Percentiles rank a stretch among this genome's conserved stretches.
Evolutionary conservation across 257 asterid species (phyloP).

Genomic region (Gentiana macrophylla): DNA sequence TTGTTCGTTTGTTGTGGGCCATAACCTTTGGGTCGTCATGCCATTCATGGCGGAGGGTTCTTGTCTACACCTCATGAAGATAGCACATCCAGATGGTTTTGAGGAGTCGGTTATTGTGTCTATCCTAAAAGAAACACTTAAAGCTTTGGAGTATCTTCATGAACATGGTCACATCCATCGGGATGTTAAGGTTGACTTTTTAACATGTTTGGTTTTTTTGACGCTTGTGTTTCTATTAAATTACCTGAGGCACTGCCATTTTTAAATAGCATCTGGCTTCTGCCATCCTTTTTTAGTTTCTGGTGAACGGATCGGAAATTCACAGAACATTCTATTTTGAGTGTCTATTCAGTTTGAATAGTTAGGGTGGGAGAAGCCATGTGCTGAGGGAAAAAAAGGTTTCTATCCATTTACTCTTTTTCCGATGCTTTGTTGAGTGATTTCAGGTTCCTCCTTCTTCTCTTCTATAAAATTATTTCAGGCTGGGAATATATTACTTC

Average conservation of each 20-base stretch:
- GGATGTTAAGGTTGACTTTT: slow-evolving; percentile 68
- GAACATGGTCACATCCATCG: slow-evolving; percentile 95
- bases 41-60: slow-evolving; percentile 99
- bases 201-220: slow-evolving; percentile 8
- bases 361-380: too few species aligned
- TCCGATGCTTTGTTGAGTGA: background rate
- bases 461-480: slow-evolving; percentile 19
- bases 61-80: slow-evolving; percentile 94
- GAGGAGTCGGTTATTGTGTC: slow-evolving; percentile 87
- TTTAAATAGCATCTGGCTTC: background rate
- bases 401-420: slow-evolving; percentile 1
- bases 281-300: background rate
- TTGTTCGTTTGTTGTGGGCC: slow-evolving; percentile 96
- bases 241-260: background rate
- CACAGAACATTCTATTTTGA: too few species aligned
- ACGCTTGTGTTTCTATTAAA: background rate
- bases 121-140: slow-evolving; percentile 89
- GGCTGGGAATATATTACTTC: slow-evolving; percentile 97
- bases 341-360: too few species aligned
- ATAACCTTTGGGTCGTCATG: slow-evolving; percentile 97
- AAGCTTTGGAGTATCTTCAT: slow-evolving; percentile 95
- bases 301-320: too few species aligned
- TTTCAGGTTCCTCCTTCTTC: slow-evolving; percentile 7
- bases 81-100: slow-evolving; percentile 92
- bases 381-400: too few species aligned